phyloP scores from a whole-genome alignment of 148 eudicot species.

The Beta vulgaris region DNA sequence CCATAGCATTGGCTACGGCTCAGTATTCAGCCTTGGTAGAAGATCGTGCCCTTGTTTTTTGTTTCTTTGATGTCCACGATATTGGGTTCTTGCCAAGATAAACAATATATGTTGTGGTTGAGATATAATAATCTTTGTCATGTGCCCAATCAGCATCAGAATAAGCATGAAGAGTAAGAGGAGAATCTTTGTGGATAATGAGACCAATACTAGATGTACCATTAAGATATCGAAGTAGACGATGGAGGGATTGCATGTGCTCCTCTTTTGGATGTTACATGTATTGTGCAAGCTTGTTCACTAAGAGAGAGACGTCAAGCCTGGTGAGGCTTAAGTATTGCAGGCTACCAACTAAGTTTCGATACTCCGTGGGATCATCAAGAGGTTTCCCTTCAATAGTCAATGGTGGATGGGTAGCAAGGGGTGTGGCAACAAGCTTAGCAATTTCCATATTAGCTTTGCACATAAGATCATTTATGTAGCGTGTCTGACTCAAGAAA shows the following conservation, averaged over 20 bases:
- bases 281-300: neutral
- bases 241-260: neutral
- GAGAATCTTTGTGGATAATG: neutral
- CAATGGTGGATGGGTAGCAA: no score
- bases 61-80: no score
- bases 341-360: neutral
- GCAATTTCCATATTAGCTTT: neutral
- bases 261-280: neutral
- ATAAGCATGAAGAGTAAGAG: neutral
- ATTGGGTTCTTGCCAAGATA: no score
- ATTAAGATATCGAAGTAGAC: neutral
- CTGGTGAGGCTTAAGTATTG: constrained; percentile 1
- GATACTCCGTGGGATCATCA: neutral
- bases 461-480: neutral
- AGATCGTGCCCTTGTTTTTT: no score
- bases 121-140: no score
- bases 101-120: no score
- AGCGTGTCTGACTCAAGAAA: neutral
- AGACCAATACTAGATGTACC: neutral
- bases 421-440: no score
- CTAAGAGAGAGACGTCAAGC: neutral
- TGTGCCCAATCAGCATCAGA: neutral
- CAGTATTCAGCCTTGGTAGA: no score
- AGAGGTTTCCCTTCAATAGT: neutral
- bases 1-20: no score